Evolutionary conservation across 1,139 yeast genomes (phyloP).

Genomic region (Nematodospora anomalae): DNA sequence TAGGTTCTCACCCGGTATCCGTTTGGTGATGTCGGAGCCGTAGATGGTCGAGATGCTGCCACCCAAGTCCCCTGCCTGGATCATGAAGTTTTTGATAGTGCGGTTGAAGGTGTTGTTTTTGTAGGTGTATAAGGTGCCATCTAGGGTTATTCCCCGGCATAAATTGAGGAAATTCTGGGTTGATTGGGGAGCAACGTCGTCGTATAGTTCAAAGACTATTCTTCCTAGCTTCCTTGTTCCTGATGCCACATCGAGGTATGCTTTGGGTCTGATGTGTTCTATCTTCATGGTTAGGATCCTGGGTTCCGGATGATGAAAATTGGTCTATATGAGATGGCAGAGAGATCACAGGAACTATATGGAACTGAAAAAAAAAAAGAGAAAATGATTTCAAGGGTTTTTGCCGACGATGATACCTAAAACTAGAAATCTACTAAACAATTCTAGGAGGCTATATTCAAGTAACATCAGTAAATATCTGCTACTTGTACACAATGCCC

Average conservation of each 20-base stretch:
- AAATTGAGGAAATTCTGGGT: constrained; percentile 51
- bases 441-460: constrained; percentile 3
- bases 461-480: constrained; percentile 7
- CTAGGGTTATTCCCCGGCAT: constrained; percentile 35
- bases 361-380: constrained; percentile 3
- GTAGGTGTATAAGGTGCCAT: constrained; percentile 27
- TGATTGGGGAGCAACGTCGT: constrained; percentile 59
- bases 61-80: constrained; percentile 72
- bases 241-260: constrained; percentile 59
- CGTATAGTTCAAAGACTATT: constrained; percentile 59
- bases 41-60: constrained; percentile 49
- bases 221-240: constrained; percentile 54
- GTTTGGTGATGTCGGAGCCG: constrained; percentile 20
- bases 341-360: too few relatives aligned
- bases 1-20: constrained; percentile 64
- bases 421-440: background rate
- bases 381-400: too few relatives aligned
- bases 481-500: constrained; percentile 32
- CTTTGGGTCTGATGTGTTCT: constrained; percentile 34
- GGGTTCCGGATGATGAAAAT: too few relatives aligned
- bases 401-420: background rate
- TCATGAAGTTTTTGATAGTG: constrained; percentile 70
- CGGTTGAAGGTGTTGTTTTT: constrained; percentile 59
- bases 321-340: too few relatives aligned
- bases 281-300: constrained; percentile 40